Evolutionary conservation across 164 flowering plant genomes (phyloP).

Genomic region (Hamamelis virginiana): DNA sequence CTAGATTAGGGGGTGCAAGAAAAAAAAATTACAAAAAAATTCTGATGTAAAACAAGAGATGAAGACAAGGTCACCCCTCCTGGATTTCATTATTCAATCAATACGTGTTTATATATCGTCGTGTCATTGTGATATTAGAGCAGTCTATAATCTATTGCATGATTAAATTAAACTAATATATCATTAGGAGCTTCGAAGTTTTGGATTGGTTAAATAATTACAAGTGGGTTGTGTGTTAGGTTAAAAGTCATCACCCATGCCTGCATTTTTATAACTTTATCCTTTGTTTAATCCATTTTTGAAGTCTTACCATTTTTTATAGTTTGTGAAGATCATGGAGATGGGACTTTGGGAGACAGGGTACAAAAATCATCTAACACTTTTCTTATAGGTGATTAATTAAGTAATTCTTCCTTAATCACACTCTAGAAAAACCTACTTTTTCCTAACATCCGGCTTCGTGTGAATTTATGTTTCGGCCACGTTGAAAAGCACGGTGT

Average conservation of each 20-base stretch:
- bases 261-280: not conserved
- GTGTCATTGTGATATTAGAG: not conserved
- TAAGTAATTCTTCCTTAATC: not conserved
- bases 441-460: constrained; percentile 3
- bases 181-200: not conserved
- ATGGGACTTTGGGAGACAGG: constrained; percentile 8
- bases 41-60: no score
- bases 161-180: not conserved
- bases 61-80: no score
- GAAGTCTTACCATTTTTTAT: not conserved
- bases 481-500: constrained; percentile 1
- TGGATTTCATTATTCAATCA: not conserved
- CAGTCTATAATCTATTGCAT: not conserved
- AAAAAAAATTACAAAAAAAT: no score
- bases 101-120: not conserved
- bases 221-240: constrained; percentile 23
- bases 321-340: constrained; percentile 7
- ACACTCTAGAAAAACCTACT: constrained; percentile 1
- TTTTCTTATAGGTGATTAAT: not conserved
- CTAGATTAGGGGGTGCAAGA: no score
- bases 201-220: constrained; percentile 7
- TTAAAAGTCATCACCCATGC: constrained; percentile 12
- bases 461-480: not conserved
- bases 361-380: not conserved
- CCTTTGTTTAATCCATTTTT: not conserved